Conservation (phyloP, 2,329 filamentous ascomycete species). For the Fusarium sarcochroum region DNA sequence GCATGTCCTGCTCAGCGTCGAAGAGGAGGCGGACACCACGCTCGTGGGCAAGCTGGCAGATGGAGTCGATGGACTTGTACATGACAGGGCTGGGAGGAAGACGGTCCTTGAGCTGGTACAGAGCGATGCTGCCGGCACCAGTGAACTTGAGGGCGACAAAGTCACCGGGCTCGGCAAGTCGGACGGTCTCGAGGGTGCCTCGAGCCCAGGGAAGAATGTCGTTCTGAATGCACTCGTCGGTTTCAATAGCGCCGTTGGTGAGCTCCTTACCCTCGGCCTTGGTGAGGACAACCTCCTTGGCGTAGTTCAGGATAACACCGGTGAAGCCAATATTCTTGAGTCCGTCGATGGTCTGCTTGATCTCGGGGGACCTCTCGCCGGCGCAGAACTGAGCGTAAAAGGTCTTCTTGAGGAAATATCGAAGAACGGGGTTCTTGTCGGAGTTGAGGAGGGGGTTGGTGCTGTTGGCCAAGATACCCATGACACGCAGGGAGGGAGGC, state of each 20-base stretch:
- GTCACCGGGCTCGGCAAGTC: slow-evolving; percentile 73
- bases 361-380: slow-evolving; percentile 79
- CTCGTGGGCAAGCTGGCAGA: slow-evolving; percentile 79
- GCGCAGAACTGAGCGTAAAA: slow-evolving; percentile 95
- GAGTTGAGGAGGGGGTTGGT: slow-evolving; percentile 77
- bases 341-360: slow-evolving; percentile 72
- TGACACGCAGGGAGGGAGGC: slow-evolving; percentile 75
- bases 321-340: slow-evolving; percentile 83
- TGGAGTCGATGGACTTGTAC: slow-evolving; percentile 76
- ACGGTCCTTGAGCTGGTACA: slow-evolving; percentile 75
- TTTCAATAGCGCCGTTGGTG: slow-evolving; percentile 62
- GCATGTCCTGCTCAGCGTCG: slow-evolving; percentile 85
- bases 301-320: slow-evolving; percentile 88
- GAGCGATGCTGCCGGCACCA: slow-evolving; percentile 81
- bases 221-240: slow-evolving; percentile 62
- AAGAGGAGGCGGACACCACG: slow-evolving; percentile 83
- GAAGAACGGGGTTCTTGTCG: slow-evolving; percentile 80
- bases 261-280: slow-evolving; percentile 65
- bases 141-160: slow-evolving; percentile 83
- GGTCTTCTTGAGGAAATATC: slow-evolving; percentile 80
- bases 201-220: slow-evolving; percentile 80
- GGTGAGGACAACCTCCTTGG: slow-evolving; percentile 81
- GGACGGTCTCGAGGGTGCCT: slow-evolving; percentile 81
- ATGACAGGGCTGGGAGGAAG: slow-evolving; percentile 75
- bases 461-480: slow-evolving; percentile 79